These are phyloP conservation scores for Ballota nigra DNA, from an alignment of 257 asterid genomes.

Conservation along the genomic window DNA sequence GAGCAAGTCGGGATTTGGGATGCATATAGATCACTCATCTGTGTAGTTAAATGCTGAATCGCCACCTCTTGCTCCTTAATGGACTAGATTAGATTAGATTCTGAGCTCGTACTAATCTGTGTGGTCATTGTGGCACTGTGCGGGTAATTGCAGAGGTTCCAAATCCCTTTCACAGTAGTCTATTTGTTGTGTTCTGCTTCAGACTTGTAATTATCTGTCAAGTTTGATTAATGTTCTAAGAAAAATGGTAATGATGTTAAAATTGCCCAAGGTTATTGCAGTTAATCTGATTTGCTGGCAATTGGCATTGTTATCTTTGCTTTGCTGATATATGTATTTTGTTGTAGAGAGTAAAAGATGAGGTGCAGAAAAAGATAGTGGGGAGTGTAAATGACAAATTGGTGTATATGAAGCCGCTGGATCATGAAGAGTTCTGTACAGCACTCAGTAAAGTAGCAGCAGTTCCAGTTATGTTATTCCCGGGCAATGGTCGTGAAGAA, in stretches of 20 bases:
- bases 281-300: no score
- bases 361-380: constrained; percentile 42
- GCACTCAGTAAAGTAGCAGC: constrained; percentile 46
- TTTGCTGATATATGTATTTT: constrained; percentile 15
- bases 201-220: no score
- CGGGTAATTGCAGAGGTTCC: neutral
- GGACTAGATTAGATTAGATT: neutral
- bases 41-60: neutral
- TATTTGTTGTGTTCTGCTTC: neutral
- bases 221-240: neutral
- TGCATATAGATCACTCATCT: neutral
- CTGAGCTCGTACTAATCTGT: neutral
- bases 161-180: neutral
- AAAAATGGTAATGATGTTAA: no score
- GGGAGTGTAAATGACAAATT: constrained; percentile 31
- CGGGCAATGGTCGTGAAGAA: constrained; percentile 41
- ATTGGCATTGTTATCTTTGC: neutral
- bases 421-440: constrained; percentile 54
- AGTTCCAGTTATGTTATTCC: constrained; percentile 23
- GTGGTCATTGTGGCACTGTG: neutral
- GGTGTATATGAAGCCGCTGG: constrained; percentile 45
- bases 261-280: no score
- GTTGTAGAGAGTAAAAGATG: constrained; percentile 68
- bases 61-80: neutral
- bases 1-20: neutral